Evolutionary conservation across 441 rosid genomes (phyloP), one percentile per base, ranked within the genome.

Genomic region (Gossypium gossypioides): DNA sequence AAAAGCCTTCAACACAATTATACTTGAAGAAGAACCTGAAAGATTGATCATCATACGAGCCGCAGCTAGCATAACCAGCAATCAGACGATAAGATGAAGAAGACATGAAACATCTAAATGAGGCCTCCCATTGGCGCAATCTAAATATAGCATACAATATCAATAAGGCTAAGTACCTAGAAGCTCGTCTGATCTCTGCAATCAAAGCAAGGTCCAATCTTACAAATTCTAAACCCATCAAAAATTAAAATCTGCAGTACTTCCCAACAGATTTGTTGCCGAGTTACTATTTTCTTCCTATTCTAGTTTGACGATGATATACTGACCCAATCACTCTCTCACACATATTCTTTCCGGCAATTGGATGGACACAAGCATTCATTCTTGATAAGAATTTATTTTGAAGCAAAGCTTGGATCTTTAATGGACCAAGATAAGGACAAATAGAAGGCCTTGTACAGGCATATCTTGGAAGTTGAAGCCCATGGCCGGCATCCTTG

Each of bases 151-250:
- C 75, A 74, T 78, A 78, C 83, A 80, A 12, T 80, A 58, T 80
- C 79, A 29, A 80, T 37, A 37, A 37, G 42, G 79, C 54, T 77
- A 80, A 50, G 80, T 78, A 2, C 55, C 37, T 54, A 83, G 72
- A 63, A 80, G 78, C 51, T 63, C 66, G 46, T 83, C 76, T 72
- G 22, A 1, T 59, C 75, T 81, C 79, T 6, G 69, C 51, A n/a
- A 79, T 56, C 57, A 77, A 15, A 75, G 73, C 79, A 75, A 76
- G 86, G 69, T 67, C 40, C 34, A 57, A 48, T 67, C 70, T 76
- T 52, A 82, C 84, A 54, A 78, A 61, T 63, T 67, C 76, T 42
- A 78, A 62, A 50, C 24, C 59, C 24, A 54, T 60, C 54, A 44
- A 61, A 61, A 27, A 18, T 10, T 15, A 32, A 75, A 61, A 55